Evolutionary conservation across 768 basidiomycete genomes (phyloP), one percentile per base, ranked within the genome.

Genomic region (Termitomyces sp.): DNA sequence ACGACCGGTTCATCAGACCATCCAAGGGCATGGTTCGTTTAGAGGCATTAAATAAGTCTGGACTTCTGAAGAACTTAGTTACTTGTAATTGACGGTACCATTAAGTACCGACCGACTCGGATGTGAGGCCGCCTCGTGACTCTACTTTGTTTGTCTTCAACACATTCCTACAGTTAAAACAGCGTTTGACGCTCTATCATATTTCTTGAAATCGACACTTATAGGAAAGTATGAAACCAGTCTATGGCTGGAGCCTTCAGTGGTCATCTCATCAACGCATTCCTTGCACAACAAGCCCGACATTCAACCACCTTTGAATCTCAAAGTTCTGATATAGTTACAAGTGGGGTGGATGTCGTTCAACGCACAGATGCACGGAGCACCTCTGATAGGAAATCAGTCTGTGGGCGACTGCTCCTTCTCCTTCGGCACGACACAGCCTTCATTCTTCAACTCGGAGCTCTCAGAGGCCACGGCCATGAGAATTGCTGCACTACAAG

Each of bases 401-500:
- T 64, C 63, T 14, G 64, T 59, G 60, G 59, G 62, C 24, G 69
- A 71, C 48, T 52, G 58, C 41, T 70, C n/a, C n/a, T n/a, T n/a
- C n/a, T n/a, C 72, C 32, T 67, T 71, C 32, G 63, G 63, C 24
- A 65, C 67, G 14, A 64, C 64, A 24, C 67, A 76, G 5, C 72
- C 76, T 55, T 61, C 73, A 50, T 61, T 69, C 49, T 65, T 67
- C 55, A 61, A 59, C 14, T 48, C 62, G 29, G 75, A 79, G 12
- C 72, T 87, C 36, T 81, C 83, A 0, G 81, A 87, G 55, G 86
- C 84, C 46, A 85, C 86, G 0, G 80, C 84, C 2, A 74, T 77
- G 54, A 86, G 84, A 64, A 83, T 93, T 44, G 88, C 86, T 5
- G 69, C 79, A 0, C 74, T 97, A 2, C 93, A 96, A 67, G 84